Conservation (phyloP, 257 asterid genomes). For the Solanum infundibuliforme region DNA sequence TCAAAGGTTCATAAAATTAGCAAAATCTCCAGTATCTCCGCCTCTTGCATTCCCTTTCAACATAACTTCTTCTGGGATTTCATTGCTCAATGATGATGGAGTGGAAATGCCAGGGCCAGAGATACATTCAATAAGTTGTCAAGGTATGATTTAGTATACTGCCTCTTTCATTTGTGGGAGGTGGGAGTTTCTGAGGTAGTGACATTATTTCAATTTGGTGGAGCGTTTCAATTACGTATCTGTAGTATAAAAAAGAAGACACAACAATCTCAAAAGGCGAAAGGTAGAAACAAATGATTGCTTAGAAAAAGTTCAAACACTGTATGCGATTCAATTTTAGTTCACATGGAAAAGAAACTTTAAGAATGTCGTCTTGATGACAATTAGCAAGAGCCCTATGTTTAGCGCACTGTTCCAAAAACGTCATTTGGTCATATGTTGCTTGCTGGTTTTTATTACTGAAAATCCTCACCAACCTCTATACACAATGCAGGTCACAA, state of each 20-base stretch:
- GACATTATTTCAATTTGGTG: neutral
- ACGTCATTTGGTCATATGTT: neutral
- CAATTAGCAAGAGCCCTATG: neutral
- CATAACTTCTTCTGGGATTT: conserved; percentile 58
- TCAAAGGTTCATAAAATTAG: conserved; percentile 64
- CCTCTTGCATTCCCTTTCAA: conserved; percentile 48
- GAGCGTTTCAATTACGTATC: neutral
- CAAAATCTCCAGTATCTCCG: conserved; percentile 76
- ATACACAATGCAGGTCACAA: conserved; percentile 40
- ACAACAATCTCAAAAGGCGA: neutral
- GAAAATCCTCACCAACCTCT: conserved; percentile 3
- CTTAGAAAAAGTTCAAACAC: neutral
- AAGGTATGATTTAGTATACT: conserved; percentile 31
- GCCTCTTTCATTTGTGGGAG: neutral
- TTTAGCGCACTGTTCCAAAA: neutral
- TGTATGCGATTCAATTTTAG: neutral
- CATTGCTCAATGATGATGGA: conserved; percentile 54
- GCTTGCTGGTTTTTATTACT: neutral
- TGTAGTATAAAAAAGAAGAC: neutral
- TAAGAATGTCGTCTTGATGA: neutral
- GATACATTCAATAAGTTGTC: conserved; percentile 41
- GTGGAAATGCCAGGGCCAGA: conserved; percentile 61
- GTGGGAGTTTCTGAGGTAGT: neutral
- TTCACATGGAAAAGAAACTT: neutral
- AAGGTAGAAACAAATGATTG: neutral